Percentiles rank a stretch among this genome's conserved stretches.
These are phyloP conservation scores for Fusarium algeriense DNA, from an alignment of 2,329 filamentous ascomycete genomes.

Conservation along the genomic window DNA sequence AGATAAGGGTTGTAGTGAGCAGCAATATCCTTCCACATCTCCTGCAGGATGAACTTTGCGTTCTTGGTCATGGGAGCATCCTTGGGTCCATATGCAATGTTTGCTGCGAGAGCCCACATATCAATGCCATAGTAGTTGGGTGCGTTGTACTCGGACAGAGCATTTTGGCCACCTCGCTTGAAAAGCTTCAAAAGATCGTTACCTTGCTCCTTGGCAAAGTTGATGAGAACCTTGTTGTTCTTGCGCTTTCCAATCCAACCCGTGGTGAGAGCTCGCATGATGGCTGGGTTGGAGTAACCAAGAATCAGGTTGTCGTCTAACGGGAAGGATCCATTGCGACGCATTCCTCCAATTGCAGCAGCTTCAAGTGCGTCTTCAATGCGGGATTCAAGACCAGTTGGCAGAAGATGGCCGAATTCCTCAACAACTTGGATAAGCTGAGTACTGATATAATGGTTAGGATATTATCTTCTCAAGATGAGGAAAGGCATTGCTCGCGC, in stretches of 20 bases:
- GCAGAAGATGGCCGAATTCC: conserved; percentile 2
- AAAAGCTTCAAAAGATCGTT: conserved; percentile 49
- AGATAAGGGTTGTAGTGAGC: conserved; percentile 40
- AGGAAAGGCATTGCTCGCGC: too few relatives aligned
- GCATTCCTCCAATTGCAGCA: conserved; percentile 21
- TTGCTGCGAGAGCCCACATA: conserved; percentile 16
- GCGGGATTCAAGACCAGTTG: conserved; percentile 5
- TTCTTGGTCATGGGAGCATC: conserved; percentile 24
- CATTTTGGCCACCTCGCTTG: conserved; percentile 5
- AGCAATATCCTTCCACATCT: conserved; percentile 41
- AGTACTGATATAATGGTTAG: not conserved
- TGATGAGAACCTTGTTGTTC: conserved; percentile 52
- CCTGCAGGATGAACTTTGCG: conserved; percentile 20
- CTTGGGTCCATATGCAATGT: conserved; percentile 15
- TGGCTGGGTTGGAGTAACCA: conserved; percentile 56
- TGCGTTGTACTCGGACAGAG: conserved; percentile 14
- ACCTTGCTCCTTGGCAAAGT: conserved; percentile 54
- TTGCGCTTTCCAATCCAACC: conserved; percentile 57
- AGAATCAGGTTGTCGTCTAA: conserved; percentile 40
- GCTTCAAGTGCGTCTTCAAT: conserved; percentile 13
- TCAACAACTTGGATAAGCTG: conserved; percentile 19
- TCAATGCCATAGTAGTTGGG: conserved; percentile 22
- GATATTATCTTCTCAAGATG: accelerated
- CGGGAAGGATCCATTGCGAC: conserved; percentile 13
- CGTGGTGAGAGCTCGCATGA: conserved; percentile 56